Evolutionary conservation across 306 rosid species (phyloP), one percentile per base, ranked within the genome.

Genomic region (Geum urbanum): DNA sequence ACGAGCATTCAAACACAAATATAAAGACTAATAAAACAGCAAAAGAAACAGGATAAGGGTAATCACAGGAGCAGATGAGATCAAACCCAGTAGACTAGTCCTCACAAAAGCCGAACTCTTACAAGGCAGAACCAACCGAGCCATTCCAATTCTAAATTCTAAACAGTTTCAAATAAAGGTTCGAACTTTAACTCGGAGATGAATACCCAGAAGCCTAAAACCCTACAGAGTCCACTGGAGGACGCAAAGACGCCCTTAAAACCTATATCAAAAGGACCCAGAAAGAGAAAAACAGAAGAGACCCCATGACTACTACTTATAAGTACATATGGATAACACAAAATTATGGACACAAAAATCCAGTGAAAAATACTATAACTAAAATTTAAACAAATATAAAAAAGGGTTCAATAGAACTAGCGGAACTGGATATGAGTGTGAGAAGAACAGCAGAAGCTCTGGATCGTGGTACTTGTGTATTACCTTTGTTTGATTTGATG

Each of bases 1-100:
- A 57, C 9, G 41, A 41, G 7, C 63, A 8, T 43, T 7, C 51
- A 35, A 37, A 60, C 44, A 60, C 47, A 43, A 67, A 68, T 48
- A 35, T 18, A 2, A 11, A 7, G 13, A 8, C 59, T 47, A 6
- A 54, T n/a, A n/a, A 37, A 47, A 49, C 14, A 18, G 68, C n/a
- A 24, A 4, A 37, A 72, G 53, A 63, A 35, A 50, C 43, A 63
- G 59, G 80, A 51, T 61, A 72, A 41, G 64, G 60, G 68, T 61
- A 86, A 81, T 86, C 86, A 86, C 86, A 68, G 79, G 86, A 79
- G 83, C 66, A 76, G 80, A 64, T 56, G 86, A 83, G 72, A 83
- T 79, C 75, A 86, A 83, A 58, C 86, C 86, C 73, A 81, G 61
- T 10, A 86, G 83, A 75, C 83, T 72, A 65, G 66, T 78, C 86